A percentile compares a stretch with the other conserved stretches of the same genome.
These are phyloP conservation scores for Aspergillus indologenus DNA, from an alignment of 495 filamentous ascomycete species.

Conservation along the genomic window DNA sequence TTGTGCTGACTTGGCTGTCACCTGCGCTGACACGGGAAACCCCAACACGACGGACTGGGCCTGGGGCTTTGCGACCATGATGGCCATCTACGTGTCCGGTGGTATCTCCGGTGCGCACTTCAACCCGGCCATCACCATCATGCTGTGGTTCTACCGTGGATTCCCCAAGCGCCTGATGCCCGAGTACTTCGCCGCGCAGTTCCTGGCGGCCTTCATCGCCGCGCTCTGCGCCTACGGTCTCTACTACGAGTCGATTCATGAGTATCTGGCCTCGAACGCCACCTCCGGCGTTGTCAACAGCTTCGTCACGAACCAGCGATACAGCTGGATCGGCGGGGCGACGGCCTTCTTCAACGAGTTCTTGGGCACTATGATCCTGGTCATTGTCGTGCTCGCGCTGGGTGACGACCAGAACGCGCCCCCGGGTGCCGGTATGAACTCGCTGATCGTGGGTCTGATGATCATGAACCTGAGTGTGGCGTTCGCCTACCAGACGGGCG, in stretches of 20 bases:
- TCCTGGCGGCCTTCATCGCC: conserved; percentile 44
- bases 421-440: conserved; percentile 52
- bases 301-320: conserved; percentile 40
- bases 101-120: conserved; percentile 56
- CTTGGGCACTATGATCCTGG: conserved; percentile 43
- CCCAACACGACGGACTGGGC: conserved; percentile 51
- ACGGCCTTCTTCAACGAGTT: conserved; percentile 54
- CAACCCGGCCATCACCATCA: conserved; percentile 49
- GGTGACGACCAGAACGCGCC: conserved; percentile 56
- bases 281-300: conserved; percentile 39
- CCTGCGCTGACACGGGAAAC: conserved; percentile 37
- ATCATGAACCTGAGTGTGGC: conserved; percentile 42
- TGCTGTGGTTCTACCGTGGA: conserved; percentile 50
- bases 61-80: conserved; percentile 57
- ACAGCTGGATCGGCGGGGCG: conserved; percentile 38
- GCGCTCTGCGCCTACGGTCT: conserved; percentile 45
- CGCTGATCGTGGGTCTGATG: conserved; percentile 45
- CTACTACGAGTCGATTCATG: conserved; percentile 46
- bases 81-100: conserved; percentile 55
- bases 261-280: conserved; percentile 31
- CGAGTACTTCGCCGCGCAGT: conserved; percentile 50
- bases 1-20: conserved; percentile 48
- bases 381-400: conserved; percentile 47
- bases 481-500: conserved; percentile 48
- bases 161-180: conserved; percentile 46